Conservation (phyloP, 2,329 filamentous ascomycete genomes). For the Ceratocystis cubensis region DNA sequence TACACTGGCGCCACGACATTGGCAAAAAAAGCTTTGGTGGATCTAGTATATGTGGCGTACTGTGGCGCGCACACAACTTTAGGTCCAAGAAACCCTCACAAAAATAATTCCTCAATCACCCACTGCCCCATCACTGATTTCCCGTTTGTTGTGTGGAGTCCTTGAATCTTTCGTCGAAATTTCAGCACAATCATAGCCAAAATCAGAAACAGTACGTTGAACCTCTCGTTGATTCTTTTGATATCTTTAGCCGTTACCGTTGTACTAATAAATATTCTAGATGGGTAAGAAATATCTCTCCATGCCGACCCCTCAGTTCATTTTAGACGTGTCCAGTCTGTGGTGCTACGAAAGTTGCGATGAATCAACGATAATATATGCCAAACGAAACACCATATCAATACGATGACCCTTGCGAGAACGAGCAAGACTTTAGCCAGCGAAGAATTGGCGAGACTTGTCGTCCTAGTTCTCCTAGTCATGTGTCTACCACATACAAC, state of each 20-base stretch:
- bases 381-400: neutral
- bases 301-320: neutral
- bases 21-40: neutral
- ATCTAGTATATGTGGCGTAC: constrained; percentile 1
- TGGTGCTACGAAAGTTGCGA: constrained; percentile 12
- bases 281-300: constrained; percentile 44
- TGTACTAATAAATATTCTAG: constrained; percentile 35
- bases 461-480: neutral
- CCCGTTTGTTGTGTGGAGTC: constrained; percentile 19
- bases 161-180: constrained; percentile 19
- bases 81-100: constrained; percentile 21
- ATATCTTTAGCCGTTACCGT: constrained; percentile 16
- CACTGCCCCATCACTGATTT: constrained; percentile 18
- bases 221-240: constrained; percentile 12
- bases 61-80: constrained; percentile 21
- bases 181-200: constrained; percentile 21
- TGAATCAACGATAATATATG: constrained; percentile 5
- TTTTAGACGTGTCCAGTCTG: constrained; percentile 10
- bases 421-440: neutral
- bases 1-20: constrained; percentile 12
- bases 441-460: neutral
- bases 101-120: constrained; percentile 18
- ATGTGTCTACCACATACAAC: neutral
- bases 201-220: constrained; percentile 22
- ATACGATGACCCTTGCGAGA: neutral